Evolutionary conservation across 257 asterid species (phyloP).

Genomic region (Fraxinus quadrangulata): DNA sequence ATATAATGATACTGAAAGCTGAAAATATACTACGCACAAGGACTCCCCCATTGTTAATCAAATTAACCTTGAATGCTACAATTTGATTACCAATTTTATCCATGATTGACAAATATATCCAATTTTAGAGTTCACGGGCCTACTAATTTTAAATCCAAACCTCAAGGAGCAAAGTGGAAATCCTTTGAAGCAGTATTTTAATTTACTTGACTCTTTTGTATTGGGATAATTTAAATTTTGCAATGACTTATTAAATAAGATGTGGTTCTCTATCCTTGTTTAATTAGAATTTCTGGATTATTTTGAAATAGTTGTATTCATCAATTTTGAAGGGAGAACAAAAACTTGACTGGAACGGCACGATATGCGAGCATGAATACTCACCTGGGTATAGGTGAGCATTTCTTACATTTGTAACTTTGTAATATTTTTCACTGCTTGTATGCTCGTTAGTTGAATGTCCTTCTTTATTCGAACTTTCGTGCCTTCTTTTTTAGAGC

Average conservation of each 20-base stretch:
- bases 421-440: slow-evolving; percentile 19
- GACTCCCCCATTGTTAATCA: neutral
- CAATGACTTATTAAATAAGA: neutral
- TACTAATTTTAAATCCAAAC: neutral
- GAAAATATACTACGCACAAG: neutral
- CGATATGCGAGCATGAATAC: slow-evolving; percentile 98
- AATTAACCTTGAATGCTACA: neutral
- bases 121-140: neutral
- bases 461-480: slow-evolving; percentile 21
- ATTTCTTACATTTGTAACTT: slow-evolving; percentile 16
- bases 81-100: neutral
- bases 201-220: neutral
- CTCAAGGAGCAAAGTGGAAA: neutral
- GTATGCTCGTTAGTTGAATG: slow-evolving; percentile 12
- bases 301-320: slow-evolving; percentile 10
- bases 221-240: neutral
- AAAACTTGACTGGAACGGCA: slow-evolving; percentile 96
- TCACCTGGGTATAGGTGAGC: slow-evolving; percentile 91
- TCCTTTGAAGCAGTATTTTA: neutral
- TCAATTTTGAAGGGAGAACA: slow-evolving; percentile 75
- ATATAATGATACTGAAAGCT: neutral
- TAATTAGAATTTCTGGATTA: slow-evolving; percentile 1
- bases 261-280: neutral
- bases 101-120: neutral
- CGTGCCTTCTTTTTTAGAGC: slow-evolving; percentile 48